Conservation (phyloP, 2,329 filamentous ascomycete genomes). For the Daldinia sp. region DNA sequence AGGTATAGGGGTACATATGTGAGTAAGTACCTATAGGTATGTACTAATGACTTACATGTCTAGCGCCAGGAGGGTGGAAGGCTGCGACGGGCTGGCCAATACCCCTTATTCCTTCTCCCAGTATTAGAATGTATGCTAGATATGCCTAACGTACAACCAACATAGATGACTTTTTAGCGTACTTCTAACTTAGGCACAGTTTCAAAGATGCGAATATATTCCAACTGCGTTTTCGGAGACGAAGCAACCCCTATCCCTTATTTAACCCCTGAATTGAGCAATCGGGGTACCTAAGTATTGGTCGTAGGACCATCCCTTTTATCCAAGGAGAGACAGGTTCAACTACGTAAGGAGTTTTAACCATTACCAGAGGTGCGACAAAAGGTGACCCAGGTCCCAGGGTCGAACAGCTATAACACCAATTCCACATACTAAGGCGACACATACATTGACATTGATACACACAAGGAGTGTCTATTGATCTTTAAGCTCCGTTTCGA, state of each 20-base stretch:
- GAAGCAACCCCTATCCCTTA: neutral
- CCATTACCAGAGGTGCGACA: too few relatives aligned
- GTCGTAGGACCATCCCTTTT: neutral
- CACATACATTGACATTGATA: neutral
- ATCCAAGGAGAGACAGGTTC: neutral
- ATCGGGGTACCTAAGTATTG: neutral
- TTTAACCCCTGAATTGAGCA: neutral
- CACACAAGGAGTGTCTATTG: neutral
- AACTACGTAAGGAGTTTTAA: too few relatives aligned
- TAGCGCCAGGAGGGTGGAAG: neutral
- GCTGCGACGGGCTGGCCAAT: neutral
- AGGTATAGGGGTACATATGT: too few relatives aligned
- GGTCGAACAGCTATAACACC: neutral
- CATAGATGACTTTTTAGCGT: neutral
- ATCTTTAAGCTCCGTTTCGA: neutral
- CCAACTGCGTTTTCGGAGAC: neutral
- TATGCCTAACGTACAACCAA: neutral
- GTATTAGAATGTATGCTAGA: too few relatives aligned
- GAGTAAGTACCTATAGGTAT: too few relatives aligned
- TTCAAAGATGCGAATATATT: neutral
- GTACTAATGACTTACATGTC: too few relatives aligned
- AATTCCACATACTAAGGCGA: neutral
- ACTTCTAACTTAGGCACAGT: neutral
- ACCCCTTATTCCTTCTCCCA: neutral
- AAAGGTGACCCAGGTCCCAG: too few relatives aligned